Percentiles rank a stretch among this genome's conserved stretches.
Conservation (phyloP, 768 basidiomycete species). For the Psilocybe sp. region DNA sequence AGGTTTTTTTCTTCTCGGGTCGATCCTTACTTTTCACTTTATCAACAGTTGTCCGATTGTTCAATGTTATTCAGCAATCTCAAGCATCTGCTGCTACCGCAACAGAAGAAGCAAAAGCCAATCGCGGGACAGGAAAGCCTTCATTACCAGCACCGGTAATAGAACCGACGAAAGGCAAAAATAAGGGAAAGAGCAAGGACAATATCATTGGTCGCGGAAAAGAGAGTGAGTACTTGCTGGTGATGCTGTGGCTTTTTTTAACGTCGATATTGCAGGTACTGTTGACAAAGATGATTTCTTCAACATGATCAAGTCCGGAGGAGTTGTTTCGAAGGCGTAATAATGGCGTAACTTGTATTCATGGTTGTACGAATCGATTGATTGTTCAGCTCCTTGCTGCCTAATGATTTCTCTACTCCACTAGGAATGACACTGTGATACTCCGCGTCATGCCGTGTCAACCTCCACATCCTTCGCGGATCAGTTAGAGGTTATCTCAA, state of each 20-base stretch:
- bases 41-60: slow-evolving; percentile 70
- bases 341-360: slow-evolving; percentile 15
- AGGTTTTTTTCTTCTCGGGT: background rate
- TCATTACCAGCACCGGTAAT: slow-evolving; percentile 64
- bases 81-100: slow-evolving; percentile 54
- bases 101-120: slow-evolving; percentile 55
- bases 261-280: slow-evolving; percentile 33
- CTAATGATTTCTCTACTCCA: slow-evolving; percentile 10
- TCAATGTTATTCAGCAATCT: slow-evolving; percentile 84
- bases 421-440: background rate
- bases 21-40: slow-evolving; percentile 4
- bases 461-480: too few species aligned
- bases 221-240: slow-evolving; percentile 41
- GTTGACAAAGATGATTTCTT: slow-evolving; percentile 77
- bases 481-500: too few species aligned
- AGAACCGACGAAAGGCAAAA: slow-evolving; percentile 40
- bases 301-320: slow-evolving; percentile 79
- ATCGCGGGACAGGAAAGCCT: slow-evolving; percentile 72
- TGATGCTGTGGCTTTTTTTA: background rate
- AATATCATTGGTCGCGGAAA: slow-evolving; percentile 52
- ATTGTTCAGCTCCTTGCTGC: slow-evolving; percentile 6
- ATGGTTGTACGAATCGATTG: slow-evolving; percentile 6
- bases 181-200: slow-evolving; percentile 53
- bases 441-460: too few species aligned
- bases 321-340: slow-evolving; percentile 70